phyloP scores from a whole-genome alignment of 2,329 filamentous ascomycete genomes.

The Periconia digitata region DNA sequence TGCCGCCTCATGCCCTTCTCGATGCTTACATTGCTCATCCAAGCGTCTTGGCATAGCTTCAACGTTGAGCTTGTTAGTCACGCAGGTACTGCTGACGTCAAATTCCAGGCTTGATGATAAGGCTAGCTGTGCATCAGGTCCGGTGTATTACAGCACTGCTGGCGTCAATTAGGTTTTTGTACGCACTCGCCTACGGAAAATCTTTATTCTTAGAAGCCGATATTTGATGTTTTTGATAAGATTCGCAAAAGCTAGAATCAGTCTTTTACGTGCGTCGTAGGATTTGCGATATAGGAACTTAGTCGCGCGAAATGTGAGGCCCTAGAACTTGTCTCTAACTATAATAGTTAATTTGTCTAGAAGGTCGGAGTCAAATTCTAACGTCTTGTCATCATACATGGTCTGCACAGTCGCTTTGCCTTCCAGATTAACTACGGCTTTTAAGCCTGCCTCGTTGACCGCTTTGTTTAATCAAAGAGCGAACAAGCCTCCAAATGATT shows the following conservation, averaged over 20 bases:
- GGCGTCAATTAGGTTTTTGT: no score
- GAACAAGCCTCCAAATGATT: conserved; percentile 6
- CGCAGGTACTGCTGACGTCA: no score
- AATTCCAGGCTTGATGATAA: no score
- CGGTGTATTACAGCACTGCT: no score
- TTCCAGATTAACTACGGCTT: conserved; percentile 6
- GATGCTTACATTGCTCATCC: no score
- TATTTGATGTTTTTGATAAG: conserved; percentile 6
- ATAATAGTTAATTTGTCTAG: conserved; percentile 5
- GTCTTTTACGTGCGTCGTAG: conserved; percentile 6
- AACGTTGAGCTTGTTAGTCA: no score
- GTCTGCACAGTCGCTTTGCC: conserved; percentile 7
- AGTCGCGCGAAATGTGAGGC: conserved; percentile 6
- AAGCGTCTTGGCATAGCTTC: no score
- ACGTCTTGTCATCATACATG: conserved; percentile 6
- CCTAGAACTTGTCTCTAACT: conserved; percentile 5
- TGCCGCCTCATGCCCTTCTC: no score
- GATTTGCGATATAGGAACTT: conserved; percentile 8
- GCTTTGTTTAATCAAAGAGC: conserved; percentile 7
- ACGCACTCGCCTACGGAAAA: no score
- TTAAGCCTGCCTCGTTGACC: conserved; percentile 7
- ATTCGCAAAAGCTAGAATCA: conserved; percentile 7
- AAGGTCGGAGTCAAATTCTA: conserved; percentile 4
- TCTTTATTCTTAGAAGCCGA: no score
- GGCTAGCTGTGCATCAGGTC: no score